These are phyloP conservation scores for Nannochloropsis granulata DNA, from an alignment of 108 stramenopile genomes.

Conservation along the genomic window DNA sequence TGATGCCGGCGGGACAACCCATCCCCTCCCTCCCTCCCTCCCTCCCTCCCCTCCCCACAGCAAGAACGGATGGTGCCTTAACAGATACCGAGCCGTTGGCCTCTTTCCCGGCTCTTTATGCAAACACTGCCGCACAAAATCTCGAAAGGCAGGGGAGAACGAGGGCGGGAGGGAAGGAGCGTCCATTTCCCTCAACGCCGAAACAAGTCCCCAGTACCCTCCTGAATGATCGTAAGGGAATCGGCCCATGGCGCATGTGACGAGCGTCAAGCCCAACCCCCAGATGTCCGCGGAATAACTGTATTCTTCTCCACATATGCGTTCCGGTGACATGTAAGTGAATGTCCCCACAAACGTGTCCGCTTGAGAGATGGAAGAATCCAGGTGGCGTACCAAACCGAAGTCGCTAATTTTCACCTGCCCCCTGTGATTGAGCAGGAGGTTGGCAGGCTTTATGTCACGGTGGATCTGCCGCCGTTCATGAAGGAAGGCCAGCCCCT, in stretches of 20 bases:
- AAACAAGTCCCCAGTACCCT: constrained; percentile 4
- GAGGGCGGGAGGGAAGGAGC: constrained; percentile 5
- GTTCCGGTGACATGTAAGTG: constrained; percentile 39
- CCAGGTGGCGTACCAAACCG: constrained; percentile 29
- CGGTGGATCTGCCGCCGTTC: constrained; percentile 30
- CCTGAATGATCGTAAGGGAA: constrained; percentile 31
- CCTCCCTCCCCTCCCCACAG: neutral
- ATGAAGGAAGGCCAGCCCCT: constrained; percentile 29
- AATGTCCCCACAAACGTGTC: constrained; percentile 34
- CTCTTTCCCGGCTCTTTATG: constrained; percentile 8
- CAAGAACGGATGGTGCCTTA: neutral
- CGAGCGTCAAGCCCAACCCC: constrained; percentile 45
- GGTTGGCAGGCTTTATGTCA: constrained; percentile 44
- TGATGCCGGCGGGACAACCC: neutral
- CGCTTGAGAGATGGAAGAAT: neutral
- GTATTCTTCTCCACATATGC: constrained; percentile 33
- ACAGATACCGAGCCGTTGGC: neutral
- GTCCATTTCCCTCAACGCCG: constrained; percentile 4
- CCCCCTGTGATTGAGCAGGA: constrained; percentile 30
- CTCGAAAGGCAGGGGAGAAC: constrained; percentile 6
- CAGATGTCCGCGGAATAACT: constrained; percentile 15
- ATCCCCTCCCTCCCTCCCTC: neutral
- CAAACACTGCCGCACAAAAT: constrained; percentile 5
- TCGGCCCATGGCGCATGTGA: constrained; percentile 59
- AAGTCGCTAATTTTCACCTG: constrained; percentile 41